A percentile compares a stretch with the other conserved stretches of the same genome.
Evolutionary conservation across 1,139 yeast genomes (phyloP).

Genomic region (Blastobotrys buckinghamii): DNA sequence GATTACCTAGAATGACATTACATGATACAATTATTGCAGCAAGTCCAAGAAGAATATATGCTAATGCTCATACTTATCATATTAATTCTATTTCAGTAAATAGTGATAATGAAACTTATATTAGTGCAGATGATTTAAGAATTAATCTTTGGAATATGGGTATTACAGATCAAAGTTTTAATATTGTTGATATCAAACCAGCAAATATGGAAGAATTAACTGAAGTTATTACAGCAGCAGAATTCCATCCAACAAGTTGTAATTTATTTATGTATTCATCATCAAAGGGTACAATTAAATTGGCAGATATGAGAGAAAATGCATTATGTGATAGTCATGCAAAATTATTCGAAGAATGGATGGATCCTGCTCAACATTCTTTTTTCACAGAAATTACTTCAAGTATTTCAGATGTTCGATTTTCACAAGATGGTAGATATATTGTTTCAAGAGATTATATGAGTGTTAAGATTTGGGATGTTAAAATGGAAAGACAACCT

Average conservation of each 20-base stretch:
- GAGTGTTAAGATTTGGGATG: constrained; percentile 98
- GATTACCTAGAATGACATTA: constrained; percentile 78
- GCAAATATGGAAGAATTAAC: constrained; percentile 98
- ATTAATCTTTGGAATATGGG: constrained; percentile 94
- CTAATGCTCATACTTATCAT: constrained; percentile 98
- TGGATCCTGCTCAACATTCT: constrained; percentile 89
- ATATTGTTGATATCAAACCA: constrained; percentile 94
- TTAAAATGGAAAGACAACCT: constrained; percentile 95
- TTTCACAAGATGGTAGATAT: constrained; percentile 87
- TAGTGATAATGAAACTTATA: constrained; percentile 92
- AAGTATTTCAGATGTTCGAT: constrained; percentile 89
- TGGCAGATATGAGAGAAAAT: constrained; percentile 95
- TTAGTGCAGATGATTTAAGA: constrained; percentile 90
- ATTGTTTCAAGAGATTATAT: constrained; percentile 94
- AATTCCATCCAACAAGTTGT: constrained; percentile 91
- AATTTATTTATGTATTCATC: constrained; percentile 96
- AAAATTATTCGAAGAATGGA: constrained; percentile 82
- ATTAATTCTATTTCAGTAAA: constrained; percentile 93
- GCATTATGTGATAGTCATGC: constrained; percentile 91
- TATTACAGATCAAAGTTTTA: constrained; percentile 92
- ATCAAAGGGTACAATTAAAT: constrained; percentile 90
- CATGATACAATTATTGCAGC: constrained; percentile 96
- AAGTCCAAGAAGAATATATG: constrained; percentile 83
- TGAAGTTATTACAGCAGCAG: constrained; percentile 97
- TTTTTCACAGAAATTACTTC: constrained; percentile 97